Base-by-base conservation (phyloP, 2,329 filamentous ascomycete genomes). In the Botrytis pseudocinerea region DNA sequence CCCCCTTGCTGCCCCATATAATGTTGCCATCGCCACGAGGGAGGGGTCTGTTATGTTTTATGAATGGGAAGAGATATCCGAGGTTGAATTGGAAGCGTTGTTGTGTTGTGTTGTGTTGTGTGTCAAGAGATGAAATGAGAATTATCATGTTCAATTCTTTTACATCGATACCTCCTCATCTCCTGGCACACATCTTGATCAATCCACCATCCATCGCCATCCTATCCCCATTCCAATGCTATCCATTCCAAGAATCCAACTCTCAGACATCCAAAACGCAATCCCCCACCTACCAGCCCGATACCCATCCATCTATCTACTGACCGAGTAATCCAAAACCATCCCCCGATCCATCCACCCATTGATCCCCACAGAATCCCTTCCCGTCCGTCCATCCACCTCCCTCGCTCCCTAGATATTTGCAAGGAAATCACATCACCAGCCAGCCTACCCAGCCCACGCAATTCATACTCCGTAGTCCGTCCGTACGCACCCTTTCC, bases 11-110 rank as follows among this genome's bases (percentile, higher is more conserved):
- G 59, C 59, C 59, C 35, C 59, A 38, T 38, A 61, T 38, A 38
- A 61, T 61, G 35, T 61, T n/a, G 40, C 35, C 59, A n/a, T 61
- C 59, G 35, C 59, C 59, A 61, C 59, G 59, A 61, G 59, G 59
- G 35, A 38, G 20, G 14, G 38, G 25, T 6, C 35, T 61, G 35
- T 8, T 25, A 9, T n/a, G 35, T 40, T 32, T 38, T 1, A n/a
- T 54, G 59, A 40, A 40, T 40, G 59, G 22, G 35, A 40, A 35
- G 35, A 16, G 20, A 38, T 18, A 25, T 61, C 22, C 12, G 35
- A 61, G 35, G 35, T n/a, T 61, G 7, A 57, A 20, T 25, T 28
- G 32, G n/a, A 28, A 32, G 32, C 32, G 32, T 32, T 32, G 32
- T 32, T n/a, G n/a, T 57, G 51, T 38, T 38, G 35, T 4, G n/a